Base-by-base conservation (phyloP, 2,329 filamentous ascomycete genomes). In the Orbilia quercus region DNA sequence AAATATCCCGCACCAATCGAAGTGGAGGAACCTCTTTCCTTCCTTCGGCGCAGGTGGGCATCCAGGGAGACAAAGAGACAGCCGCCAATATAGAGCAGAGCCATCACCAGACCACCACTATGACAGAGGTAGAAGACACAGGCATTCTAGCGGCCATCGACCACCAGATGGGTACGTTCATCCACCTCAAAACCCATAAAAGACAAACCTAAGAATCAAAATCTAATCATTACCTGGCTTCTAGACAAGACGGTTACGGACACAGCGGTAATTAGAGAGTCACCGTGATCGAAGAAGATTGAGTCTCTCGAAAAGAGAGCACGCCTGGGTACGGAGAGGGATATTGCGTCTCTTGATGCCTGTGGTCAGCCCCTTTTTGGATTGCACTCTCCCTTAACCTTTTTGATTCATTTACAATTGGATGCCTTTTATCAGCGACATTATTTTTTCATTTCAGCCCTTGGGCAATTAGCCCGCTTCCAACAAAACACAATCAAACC, bases 141-240 rank as follows among this genome's bases (percentile, higher is more conserved):
- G 23, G 28, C 55, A 42, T 20, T 47, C 62, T 18, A 11, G 36
- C 5, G 45, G 38, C 2, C 54, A 58, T 23, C 57, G 66, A 16
- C 59, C 58, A 22, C 51, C 58, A 64, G 65, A 70, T 23, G 65
- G 65, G 65, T 70, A 70, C 16, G 65, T 63, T 11, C 40, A 47
- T 3, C 12, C 20, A 9, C 20, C 2, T 42, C n/a, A 22, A 11
- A 18, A 22, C 4, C 31, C 1, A 4, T 42, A 1, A 16, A 2
- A 14, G 14, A 7, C 6, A 36, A 57, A 1, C 18, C 16, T n/a
- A 9, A 22, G 6, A 40, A 2, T 34, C 6, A 18, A 40, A 9
- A 28, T 23, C n/a, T n/a, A n/a, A n/a, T n/a, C n/a, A 2, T 1
- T 47, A 58, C 51, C 50, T 25, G 1, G 14, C 5, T n/a, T 28